phyloP scores from a whole-genome alignment of 106 monocot species.

The Chionographis japonica region DNA sequence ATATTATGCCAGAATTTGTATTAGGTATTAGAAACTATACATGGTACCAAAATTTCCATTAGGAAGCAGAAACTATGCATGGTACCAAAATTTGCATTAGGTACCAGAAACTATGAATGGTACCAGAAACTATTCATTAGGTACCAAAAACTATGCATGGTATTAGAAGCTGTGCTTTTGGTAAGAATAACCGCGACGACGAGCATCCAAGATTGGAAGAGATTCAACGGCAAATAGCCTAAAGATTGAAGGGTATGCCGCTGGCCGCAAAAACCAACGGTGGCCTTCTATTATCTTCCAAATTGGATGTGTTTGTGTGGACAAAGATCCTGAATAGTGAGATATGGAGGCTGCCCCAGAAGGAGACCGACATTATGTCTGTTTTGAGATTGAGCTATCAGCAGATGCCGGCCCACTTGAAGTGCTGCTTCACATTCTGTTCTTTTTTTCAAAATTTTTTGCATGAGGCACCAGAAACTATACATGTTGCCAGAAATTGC shows the following conservation, averaged over 20 bases:
- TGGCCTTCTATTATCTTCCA: background rate
- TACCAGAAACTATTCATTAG: no score
- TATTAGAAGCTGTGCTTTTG: slow-evolving; percentile 18
- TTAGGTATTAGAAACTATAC: no score
- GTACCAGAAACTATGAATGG: no score
- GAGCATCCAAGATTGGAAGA: background rate
- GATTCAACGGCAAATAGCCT: slow-evolving; percentile 15
- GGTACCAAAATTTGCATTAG: no score
- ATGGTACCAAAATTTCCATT: no score
- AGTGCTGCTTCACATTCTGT: slow-evolving; percentile 25
- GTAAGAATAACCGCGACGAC: background rate
- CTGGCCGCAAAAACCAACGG: slow-evolving; percentile 37
- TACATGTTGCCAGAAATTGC: no score
- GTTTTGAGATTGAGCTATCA: slow-evolving; percentile 24
- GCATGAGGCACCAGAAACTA: no score
- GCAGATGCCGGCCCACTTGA: slow-evolving; percentile 15
- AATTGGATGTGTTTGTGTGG: slow-evolving; percentile 12
- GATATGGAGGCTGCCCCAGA: background rate
- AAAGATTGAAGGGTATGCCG: slow-evolving; percentile 21
- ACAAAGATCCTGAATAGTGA: slow-evolving; percentile 8
- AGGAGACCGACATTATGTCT: slow-evolving; percentile 9
- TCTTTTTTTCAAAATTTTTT: no score
- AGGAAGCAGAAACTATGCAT: no score
- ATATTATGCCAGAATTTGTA: no score
- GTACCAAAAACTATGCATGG: no score